Conservation (phyloP, 768 basidiomycete species). For the Rhodotorula sphaerocarpa region DNA sequence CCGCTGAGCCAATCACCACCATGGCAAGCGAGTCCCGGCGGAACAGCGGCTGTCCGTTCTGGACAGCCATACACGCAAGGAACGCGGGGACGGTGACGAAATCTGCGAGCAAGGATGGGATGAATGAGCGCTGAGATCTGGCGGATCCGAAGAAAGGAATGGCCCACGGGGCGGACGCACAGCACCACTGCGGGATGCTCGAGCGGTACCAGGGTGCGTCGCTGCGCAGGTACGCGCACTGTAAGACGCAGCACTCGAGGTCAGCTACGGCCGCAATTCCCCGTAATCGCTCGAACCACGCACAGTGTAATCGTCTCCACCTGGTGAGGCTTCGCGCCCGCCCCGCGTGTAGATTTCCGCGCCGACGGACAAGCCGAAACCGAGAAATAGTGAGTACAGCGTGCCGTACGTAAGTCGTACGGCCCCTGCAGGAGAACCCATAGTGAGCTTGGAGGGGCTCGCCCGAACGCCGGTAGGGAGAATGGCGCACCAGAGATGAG, state of each 20-base stretch:
- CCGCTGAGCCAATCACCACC: conserved; percentile 28
- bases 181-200: conserved; percentile 65
- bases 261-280: not conserved
- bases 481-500: conserved; percentile 56
- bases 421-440: conserved; percentile 42
- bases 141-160: not conserved
- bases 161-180: not conserved
- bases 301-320: conserved; percentile 53
- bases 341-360: conserved; percentile 59
- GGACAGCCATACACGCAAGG: conserved; percentile 58
- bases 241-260: not conserved
- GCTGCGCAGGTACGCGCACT: conserved; percentile 54
- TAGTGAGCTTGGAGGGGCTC: no score
- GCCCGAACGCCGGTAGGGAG: no score
- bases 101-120: conserved; percentile 37
- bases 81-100: conserved; percentile 65
- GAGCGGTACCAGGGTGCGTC: conserved; percentile 63
- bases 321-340: conserved; percentile 46
- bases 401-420: conserved; percentile 62
- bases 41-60: conserved; percentile 48
- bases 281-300: no score
- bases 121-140: not conserved
- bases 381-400: conserved; percentile 54
- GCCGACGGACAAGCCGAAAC: conserved; percentile 74
- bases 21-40: conserved; percentile 47